Evolutionary conservation across 495 filamentous ascomycete species (phyloP), one percentile per base, ranked within the genome.

Genomic region (Tuber magnatum): DNA sequence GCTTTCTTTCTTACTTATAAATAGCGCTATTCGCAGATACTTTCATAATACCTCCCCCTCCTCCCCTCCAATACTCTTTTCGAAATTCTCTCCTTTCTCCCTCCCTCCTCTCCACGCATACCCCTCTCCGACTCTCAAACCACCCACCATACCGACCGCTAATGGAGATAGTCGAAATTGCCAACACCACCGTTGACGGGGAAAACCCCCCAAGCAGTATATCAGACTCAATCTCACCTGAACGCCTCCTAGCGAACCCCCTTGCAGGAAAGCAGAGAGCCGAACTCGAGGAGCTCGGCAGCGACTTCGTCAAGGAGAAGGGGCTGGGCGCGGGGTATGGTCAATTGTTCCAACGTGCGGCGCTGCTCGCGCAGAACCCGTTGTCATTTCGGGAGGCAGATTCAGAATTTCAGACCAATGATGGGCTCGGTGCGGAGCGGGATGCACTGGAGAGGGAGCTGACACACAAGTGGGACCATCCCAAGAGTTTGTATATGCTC

Each of bases 401-500:
- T 65, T 65, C 56, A 3, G 28, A 65, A 14, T 65, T 35, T 20
- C 56, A 18, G 56, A 65, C 28, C 16, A 2, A 35, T 65, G 2
- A 5, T 2, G 8, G 28, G 12, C 56, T 65, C 32, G 5, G 32
- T 4, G 43, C 32, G n/a, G 77, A 77, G 28, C 84, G 82, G 38
- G 84, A 85, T 20, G 83, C 88, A 10, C 81, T 93, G 41, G 83
- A 85, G 18, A 86, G 85, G 39, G 92, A 93, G 81, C 86, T 87
- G 71, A 86, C 85, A 0, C 85, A 92, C 81, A 89, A 88, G 73
- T 94, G 92, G 92, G 87, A 87, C 1, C 92, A 93, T 78, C 91
- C 92, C 0, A 84, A 79, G 77, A 85, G 88, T 5, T 88, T 93
- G 81, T 91, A 91, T 80, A 84, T 90, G 2, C 86, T 93, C n/a